Evolutionary conservation across 2,329 filamentous ascomycete genomes (phyloP).

Genomic region (Diaporthe sp.): DNA sequence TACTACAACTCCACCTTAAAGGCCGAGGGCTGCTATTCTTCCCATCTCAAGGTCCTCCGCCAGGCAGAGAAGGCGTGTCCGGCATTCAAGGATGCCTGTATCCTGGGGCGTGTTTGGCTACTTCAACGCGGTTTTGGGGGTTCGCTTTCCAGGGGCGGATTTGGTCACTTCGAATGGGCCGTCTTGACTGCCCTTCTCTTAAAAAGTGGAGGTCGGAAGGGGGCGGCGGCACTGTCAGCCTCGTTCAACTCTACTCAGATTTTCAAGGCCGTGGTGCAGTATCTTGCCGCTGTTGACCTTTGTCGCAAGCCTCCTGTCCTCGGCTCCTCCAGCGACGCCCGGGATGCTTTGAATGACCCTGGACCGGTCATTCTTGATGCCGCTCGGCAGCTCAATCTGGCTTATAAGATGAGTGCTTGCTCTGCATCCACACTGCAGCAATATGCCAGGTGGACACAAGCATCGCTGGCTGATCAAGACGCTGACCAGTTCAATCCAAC

Average conservation of each 20-base stretch:
- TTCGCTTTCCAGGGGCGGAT: conserved; percentile 81
- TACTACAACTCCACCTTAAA: conserved; percentile 92
- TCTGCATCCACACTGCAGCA: conserved; percentile 81
- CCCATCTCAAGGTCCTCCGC: conserved; percentile 83
- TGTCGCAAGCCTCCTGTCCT: conserved; percentile 74
- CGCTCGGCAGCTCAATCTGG: conserved; percentile 79
- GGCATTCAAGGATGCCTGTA: conserved; percentile 85
- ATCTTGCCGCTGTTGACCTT: conserved; percentile 82
- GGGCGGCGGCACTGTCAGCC: conserved; percentile 79
- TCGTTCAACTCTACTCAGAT: conserved; percentile 92
- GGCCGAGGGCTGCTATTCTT: conserved; percentile 79
- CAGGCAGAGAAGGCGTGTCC: conserved; percentile 77
- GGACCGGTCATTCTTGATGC: conserved; percentile 85
- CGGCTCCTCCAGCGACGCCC: conserved; percentile 58
- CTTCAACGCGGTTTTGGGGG: conserved; percentile 86
- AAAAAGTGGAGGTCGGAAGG: conserved; percentile 80
- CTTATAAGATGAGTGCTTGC: conserved; percentile 93
- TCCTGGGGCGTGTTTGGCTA: conserved; percentile 90
- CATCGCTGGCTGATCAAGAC: conserved; percentile 79
- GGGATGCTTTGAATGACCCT: conserved; percentile 58
- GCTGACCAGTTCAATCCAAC: conserved; percentile 87
- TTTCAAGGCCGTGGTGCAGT: conserved; percentile 95
- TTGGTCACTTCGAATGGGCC: conserved; percentile 94
- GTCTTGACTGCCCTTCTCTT: conserved; percentile 84
- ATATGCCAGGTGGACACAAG: conserved; percentile 81